phyloP scores from a whole-genome alignment of 768 basidiomycete genomes.

The Holtermanniella nyarrowii region DNA sequence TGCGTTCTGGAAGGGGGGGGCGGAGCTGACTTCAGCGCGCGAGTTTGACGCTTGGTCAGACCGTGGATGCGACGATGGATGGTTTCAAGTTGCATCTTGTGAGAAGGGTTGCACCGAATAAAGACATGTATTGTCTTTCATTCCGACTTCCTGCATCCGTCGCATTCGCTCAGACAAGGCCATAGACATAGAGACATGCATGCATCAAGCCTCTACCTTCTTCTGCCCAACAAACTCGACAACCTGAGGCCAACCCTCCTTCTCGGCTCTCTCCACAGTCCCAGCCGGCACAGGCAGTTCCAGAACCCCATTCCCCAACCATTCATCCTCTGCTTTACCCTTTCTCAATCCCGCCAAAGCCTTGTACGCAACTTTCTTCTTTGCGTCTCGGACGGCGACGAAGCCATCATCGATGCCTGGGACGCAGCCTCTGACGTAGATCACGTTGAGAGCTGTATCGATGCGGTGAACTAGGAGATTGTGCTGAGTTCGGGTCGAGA shows the following conservation, averaged over 20 bases:
- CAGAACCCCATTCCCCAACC: constrained; percentile 50
- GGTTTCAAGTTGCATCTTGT: constrained; percentile 57
- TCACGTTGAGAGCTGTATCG: constrained; percentile 71
- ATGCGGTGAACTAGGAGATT: constrained; percentile 83
- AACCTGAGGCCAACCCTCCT: constrained; percentile 25
- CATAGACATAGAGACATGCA: background rate
- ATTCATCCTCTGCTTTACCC: constrained; percentile 31
- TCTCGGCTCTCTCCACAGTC: constrained; percentile 49
- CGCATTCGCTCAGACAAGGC: too few species aligned
- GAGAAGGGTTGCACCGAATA: constrained; percentile 85
- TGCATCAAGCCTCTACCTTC: constrained; percentile 3
- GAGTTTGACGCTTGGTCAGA: constrained; percentile 53
- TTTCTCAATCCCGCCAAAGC: constrained; percentile 48
- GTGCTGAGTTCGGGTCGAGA: constrained; percentile 66
- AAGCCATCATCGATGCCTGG: constrained; percentile 83
- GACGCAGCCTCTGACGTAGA: constrained; percentile 84
- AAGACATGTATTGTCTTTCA: constrained; percentile 95
- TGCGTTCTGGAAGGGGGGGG: constrained; percentile 42
- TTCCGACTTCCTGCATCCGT: constrained; percentile 58
- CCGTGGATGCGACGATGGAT: constrained; percentile 42
- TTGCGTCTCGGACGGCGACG: constrained; percentile 75
- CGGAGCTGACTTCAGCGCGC: constrained; percentile 51
- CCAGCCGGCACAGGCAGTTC: constrained; percentile 89
- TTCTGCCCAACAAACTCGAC: constrained; percentile 22
- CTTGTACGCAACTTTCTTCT: constrained; percentile 72